Percentiles rank a stretch among this genome's conserved stretches.
These are phyloP conservation scores for Alternaria sp. DNA, from an alignment of 2,329 filamentous ascomycete species.

Conservation along the genomic window DNA sequence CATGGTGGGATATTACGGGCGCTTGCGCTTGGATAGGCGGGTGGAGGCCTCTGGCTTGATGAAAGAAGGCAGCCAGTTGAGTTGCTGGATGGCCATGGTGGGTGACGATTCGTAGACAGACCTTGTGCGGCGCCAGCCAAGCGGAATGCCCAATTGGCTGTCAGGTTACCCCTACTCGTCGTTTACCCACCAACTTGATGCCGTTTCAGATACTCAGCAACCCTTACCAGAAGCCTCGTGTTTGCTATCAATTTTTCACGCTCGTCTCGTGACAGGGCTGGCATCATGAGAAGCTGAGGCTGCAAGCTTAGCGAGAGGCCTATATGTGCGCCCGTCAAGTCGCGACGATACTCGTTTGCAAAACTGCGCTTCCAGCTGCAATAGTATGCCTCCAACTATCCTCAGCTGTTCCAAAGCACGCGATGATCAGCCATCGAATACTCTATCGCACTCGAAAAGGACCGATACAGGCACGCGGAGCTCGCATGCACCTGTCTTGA, in stretches of 20 bases:
- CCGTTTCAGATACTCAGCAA: constrained; percentile 31
- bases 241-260: constrained; percentile 15
- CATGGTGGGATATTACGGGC: constrained; percentile 41
- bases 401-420: constrained; percentile 18
- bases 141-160: constrained; percentile 36
- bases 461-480: constrained; percentile 23
- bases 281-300: constrained; percentile 31
- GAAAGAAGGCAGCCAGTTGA: constrained; percentile 38
- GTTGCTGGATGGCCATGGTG: constrained; percentile 36
- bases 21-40: constrained; percentile 46
- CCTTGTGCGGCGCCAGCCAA: constrained; percentile 36
- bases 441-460: constrained; percentile 15
- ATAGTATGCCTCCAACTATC: constrained; percentile 1
- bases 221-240: constrained; percentile 19
- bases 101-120: constrained; percentile 44
- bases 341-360: constrained; percentile 20
- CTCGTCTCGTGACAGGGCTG: constrained; percentile 25
- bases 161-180: constrained; percentile 26
- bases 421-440: constrained; percentile 24
- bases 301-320: constrained; percentile 27
- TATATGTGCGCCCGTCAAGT: constrained; percentile 12
- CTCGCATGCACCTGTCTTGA: constrained; percentile 36
- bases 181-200: constrained; percentile 35
- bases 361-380: constrained; percentile 22
- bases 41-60: constrained; percentile 35